Evolutionary conservation across 2,329 filamentous ascomycete species (phyloP), one percentile per base, ranked within the genome.

Genomic region (Botrytis pseudocinerea): DNA sequence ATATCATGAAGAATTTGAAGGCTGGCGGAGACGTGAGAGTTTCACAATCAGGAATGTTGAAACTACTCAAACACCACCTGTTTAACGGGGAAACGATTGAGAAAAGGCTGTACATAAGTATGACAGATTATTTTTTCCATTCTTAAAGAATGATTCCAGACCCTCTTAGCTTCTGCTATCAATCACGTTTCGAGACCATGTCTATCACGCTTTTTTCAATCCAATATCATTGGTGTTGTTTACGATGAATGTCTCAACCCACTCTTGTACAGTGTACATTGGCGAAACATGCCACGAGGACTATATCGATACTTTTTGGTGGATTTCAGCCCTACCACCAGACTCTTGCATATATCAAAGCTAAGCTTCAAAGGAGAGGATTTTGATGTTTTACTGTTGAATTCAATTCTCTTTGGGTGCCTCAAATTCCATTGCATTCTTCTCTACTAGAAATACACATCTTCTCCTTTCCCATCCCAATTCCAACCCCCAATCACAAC

Each of bases 191-290:
- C 20, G 3, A 32, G 10, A 6, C 35, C 35, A 14, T 66, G n/a
- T 28, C 2, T 28, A 35, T 28, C 42, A 35, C 46, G 14, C n/a
- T n/a, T 54, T 51, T n/a, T 38, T 38, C 1, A 54, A n/a, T 28
- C 42, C 35, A 40, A 42, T 25, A 42, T 68, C 32, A 57, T 42
- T 68, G 64, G 46, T 57, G 46, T 57, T 42, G 18, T 57, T 68
- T 68, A 68, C 64, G 48, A 68, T 57, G 35, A 38, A 57, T 68
- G 64, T 54, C 48, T 68, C 48, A 42, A 28, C 32, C 63, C 22
- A 51, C 32, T 46, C 44, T 51, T 28, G 46, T 54, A 66, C 32
- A 51, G 61, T 46, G 62, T 66, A 20, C 32, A 25, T 61, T 38
- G 44, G 63, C 25, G 46, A 66, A 66, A 66, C 32, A 51, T 66